Conservation (phyloP, 768 basidiomycete species). For the Pisolithus microcarpus region DNA sequence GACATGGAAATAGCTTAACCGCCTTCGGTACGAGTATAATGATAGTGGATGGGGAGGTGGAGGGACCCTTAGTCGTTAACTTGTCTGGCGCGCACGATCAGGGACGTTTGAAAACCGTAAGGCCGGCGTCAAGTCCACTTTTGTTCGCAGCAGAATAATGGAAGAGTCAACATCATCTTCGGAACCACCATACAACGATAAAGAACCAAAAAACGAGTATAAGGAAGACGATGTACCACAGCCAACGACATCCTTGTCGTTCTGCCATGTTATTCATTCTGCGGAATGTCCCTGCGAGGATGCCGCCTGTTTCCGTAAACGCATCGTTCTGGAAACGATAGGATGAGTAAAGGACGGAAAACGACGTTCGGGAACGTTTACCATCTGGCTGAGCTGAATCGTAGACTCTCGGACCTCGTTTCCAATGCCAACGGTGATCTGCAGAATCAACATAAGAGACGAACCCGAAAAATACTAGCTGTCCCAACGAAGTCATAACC, state of each 20-base stretch:
- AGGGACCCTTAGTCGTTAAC: too few species aligned
- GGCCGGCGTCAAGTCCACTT: background rate
- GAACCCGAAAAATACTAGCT: background rate
- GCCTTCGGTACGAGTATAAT: slow-evolving; percentile 5
- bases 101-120: background rate
- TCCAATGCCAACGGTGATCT: slow-evolving; percentile 92
- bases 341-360: background rate
- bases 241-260: slow-evolving; percentile 92
- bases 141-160: slow-evolving; percentile 13
- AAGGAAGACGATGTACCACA: slow-evolving; percentile 92
- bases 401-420: slow-evolving; percentile 94
- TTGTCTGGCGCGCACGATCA: too few species aligned
- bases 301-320: slow-evolving; percentile 86
- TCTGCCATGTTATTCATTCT: slow-evolving; percentile 97
- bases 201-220: slow-evolving; percentile 94
- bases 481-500: slow-evolving; percentile 30
- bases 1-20: slow-evolving; percentile 1
- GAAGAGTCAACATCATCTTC: slow-evolving; percentile 39
- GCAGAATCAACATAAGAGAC: slow-evolving; percentile 2
- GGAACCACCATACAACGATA: slow-evolving; percentile 91
- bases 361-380: slow-evolving; percentile 32
- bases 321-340: slow-evolving; percentile 72
- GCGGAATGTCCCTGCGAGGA: slow-evolving; percentile 86
- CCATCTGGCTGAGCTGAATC: slow-evolving; percentile 90
- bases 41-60: background rate